phyloP scores from a whole-genome alignment of 2,329 filamentous ascomycete species.

The Calonectria ilicicola region DNA sequence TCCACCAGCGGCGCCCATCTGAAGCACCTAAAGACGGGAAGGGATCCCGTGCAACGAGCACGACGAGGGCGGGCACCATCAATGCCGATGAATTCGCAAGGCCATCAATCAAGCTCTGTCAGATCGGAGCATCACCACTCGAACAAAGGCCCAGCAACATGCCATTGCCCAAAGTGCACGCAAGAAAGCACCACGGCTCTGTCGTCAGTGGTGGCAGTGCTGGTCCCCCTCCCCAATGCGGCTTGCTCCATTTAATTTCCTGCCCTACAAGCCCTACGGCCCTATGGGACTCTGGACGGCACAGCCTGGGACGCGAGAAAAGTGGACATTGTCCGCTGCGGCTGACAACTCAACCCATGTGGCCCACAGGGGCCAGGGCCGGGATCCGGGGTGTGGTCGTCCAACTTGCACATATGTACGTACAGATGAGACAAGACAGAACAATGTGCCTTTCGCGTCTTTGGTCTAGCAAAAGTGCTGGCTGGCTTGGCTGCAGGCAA shows the following conservation, averaged over 20 bases:
- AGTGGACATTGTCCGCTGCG: constrained; percentile 16
- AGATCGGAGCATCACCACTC: background rate
- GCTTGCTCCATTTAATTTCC: constrained; percentile 23
- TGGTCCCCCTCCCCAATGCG: background rate
- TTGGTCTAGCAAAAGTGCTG: background rate
- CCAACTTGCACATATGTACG: background rate
- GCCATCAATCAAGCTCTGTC: background rate
- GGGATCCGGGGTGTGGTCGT: background rate
- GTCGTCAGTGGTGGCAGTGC: constrained; percentile 18
- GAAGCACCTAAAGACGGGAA: background rate
- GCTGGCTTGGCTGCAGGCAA: background rate
- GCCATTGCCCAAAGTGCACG: background rate
- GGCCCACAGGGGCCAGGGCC: background rate
- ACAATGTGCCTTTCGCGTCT: background rate
- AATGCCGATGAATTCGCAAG: background rate
- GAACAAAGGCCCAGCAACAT: background rate
- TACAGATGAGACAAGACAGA: too few relatives aligned
- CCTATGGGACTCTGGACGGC: constrained; percentile 19
- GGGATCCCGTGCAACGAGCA: constrained; percentile 2
- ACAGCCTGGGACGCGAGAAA: background rate
- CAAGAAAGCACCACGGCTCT: background rate
- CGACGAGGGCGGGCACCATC: background rate
- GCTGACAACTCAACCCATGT: constrained; percentile 19
- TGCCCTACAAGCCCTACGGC: constrained; percentile 25
- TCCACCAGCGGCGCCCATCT: background rate